Percentiles rank a stretch among this genome's conserved stretches.
Conservation (phyloP, 805 yeast species). For the Saccharomyces mikatae region DNA sequence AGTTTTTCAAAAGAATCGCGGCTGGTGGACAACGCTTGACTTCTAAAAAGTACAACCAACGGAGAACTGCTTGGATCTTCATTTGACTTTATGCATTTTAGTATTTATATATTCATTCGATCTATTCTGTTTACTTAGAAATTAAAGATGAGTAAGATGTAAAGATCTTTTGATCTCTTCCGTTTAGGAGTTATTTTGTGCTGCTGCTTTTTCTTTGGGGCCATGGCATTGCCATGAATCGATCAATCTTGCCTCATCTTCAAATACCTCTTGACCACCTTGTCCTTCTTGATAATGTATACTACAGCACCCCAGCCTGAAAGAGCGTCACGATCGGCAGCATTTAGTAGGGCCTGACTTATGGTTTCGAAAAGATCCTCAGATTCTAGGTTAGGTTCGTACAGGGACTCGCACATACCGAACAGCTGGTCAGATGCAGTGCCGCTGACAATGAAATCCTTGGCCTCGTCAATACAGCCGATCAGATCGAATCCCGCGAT, state of each 20-base stretch:
- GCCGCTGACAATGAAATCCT: slow-evolving; percentile 91
- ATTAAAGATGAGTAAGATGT: not conserved
- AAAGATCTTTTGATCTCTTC: not conserved
- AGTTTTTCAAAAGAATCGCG: not conserved
- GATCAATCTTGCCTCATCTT: slow-evolving; percentile 89
- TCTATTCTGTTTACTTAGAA: not conserved
- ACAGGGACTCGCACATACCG: slow-evolving; percentile 97
- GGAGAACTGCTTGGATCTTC: not conserved
- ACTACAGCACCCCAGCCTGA: slow-evolving; percentile 99
- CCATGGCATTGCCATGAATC: not conserved
- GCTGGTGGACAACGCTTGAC: not conserved
- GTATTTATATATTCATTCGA: not conserved
- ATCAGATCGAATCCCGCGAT: slow-evolving; percentile 93
- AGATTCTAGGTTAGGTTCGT: slow-evolving; percentile 88
- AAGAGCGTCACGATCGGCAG: slow-evolving; percentile 93
- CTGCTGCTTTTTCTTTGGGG: not conserved
- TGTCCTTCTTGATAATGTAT: slow-evolving; percentile 83
- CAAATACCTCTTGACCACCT: slow-evolving; percentile 77
- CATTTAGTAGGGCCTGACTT: slow-evolving; percentile 86
- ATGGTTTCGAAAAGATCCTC: slow-evolving; percentile 94
- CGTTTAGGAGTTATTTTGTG: not conserved
- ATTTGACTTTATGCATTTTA: not conserved
- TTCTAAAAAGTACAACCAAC: not conserved
- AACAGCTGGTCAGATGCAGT: slow-evolving; percentile 94
- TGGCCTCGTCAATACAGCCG: slow-evolving; percentile 92